A percentile compares a stretch with the other conserved stretches of the same genome.
Evolutionary conservation across 2,329 filamentous ascomycete genomes (phyloP).

Genomic region (Didymella pinodella): DNA sequence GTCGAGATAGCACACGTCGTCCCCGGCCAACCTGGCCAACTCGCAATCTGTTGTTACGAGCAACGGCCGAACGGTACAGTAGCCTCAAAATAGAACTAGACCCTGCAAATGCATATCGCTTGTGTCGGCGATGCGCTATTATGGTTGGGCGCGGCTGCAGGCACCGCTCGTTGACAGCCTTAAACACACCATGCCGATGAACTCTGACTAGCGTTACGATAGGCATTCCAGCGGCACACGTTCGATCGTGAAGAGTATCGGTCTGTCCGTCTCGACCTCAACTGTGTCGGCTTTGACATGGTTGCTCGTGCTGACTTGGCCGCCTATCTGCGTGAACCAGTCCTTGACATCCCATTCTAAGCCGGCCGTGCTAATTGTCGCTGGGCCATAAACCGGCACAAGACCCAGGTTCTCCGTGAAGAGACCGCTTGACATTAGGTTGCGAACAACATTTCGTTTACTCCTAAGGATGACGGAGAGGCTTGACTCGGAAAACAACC

Average conservation of each 20-base stretch:
- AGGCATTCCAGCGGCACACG: constrained; percentile 21
- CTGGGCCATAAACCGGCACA: constrained; percentile 80
- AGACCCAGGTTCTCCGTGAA: constrained; percentile 87
- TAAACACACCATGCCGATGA: background rate
- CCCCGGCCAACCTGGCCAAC: background rate
- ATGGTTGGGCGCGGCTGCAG: background rate
- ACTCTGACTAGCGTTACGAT: background rate
- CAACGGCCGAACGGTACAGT: constrained; percentile 4
- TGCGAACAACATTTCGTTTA: constrained; percentile 72
- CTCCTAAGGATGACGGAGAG: constrained; percentile 81
- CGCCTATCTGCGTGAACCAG: constrained; percentile 71
- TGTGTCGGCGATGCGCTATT: background rate
- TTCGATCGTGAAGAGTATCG: constrained; percentile 60
- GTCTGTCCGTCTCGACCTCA: constrained; percentile 51
- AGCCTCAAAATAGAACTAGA: background rate
- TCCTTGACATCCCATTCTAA: constrained; percentile 89
- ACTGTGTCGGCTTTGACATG: constrained; percentile 55
- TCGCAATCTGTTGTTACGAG: background rate
- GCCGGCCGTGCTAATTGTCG: constrained; percentile 78
- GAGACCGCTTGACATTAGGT: constrained; percentile 59
- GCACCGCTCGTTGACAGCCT: background rate
- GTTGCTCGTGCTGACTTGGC: constrained; percentile 60
- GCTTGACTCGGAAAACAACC: constrained; percentile 80
- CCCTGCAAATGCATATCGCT: background rate
- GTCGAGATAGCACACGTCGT: background rate